phyloP scores from a whole-genome alignment of 83 land plant species.

The Larix sibirica region DNA sequence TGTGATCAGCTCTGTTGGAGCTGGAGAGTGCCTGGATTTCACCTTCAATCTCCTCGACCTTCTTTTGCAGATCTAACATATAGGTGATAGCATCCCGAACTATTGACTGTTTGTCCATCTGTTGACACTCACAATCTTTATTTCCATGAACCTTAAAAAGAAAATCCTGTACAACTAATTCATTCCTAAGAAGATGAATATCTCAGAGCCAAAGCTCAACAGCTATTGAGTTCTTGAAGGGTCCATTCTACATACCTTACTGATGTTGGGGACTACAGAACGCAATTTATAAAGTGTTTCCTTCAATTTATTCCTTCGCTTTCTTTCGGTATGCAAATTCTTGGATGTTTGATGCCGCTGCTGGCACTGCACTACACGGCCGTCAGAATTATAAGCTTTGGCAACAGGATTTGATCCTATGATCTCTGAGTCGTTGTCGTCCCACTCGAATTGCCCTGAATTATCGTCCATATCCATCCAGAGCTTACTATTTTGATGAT shows the following conservation, averaged over 20 bases:
- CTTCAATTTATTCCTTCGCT: constrained; percentile 1
- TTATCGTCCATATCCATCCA: too few species aligned
- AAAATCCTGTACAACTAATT: too few species aligned
- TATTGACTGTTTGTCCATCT: constrained; percentile 2
- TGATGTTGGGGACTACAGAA: constrained; percentile 10
- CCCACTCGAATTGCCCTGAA: not conserved
- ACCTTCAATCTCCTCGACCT: constrained; percentile 12
- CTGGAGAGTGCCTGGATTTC: not conserved
- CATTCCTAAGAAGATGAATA: too few species aligned
- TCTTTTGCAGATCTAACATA: constrained; percentile 14
- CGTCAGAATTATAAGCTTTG: not conserved
- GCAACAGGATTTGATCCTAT: not conserved
- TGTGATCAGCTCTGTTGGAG: too few species aligned
- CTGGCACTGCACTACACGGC: not conserved
- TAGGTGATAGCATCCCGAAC: constrained; percentile 22
- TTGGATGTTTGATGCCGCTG: not conserved
- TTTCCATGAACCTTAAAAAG: too few species aligned
- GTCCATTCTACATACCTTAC: not conserved
- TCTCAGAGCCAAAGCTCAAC: too few species aligned
- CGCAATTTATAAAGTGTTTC: not conserved
- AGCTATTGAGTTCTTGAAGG: too few species aligned
- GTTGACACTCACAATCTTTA: too few species aligned
- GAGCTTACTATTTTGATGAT: too few species aligned
- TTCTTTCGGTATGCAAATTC: not conserved
- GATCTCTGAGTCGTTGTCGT: not conserved